Evolutionary conservation across 2,329 filamentous ascomycete genomes (phyloP).

Genomic region (Phyllosticta citribraziliensis): DNA sequence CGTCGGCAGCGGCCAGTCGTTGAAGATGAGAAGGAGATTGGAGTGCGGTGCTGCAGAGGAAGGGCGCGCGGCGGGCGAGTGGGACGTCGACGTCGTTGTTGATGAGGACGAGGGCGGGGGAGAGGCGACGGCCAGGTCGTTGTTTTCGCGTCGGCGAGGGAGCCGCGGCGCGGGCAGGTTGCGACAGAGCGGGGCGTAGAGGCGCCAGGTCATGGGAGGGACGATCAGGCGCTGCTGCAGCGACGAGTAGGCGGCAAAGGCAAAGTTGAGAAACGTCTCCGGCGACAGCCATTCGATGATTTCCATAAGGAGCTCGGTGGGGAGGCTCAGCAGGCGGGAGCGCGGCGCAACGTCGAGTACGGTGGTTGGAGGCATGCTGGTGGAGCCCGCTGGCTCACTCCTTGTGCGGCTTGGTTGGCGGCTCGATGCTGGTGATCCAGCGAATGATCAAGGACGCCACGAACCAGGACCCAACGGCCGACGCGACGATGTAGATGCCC

Average conservation of each 20-base stretch:
- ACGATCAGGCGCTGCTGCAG: slow-evolving; percentile 30
- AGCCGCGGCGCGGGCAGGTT: slow-evolving; percentile 9
- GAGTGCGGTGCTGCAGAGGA: background rate
- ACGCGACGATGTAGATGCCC: slow-evolving; percentile 53
- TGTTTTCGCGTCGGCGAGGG: background rate
- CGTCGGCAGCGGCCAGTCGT: slow-evolving; percentile 17
- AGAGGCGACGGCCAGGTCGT: slow-evolving; percentile 4
- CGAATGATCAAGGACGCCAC: slow-evolving; percentile 36
- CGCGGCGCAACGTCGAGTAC: background rate
- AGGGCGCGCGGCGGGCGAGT: slow-evolving; percentile 19
- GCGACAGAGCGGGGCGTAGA: slow-evolving; percentile 13
- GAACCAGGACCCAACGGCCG: slow-evolving; percentile 47
- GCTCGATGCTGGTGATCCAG: slow-evolving; percentile 19
- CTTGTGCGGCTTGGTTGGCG: slow-evolving; percentile 20
- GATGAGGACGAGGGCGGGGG: background rate
- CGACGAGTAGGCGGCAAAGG: slow-evolving; percentile 37
- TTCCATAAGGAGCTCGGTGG: slow-evolving; percentile 37
- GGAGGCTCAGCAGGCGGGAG: slow-evolving; percentile 21
- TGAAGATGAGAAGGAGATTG: slow-evolving; percentile 4
- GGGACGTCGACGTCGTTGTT: slow-evolving; percentile 8
- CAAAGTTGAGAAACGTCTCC: slow-evolving; percentile 35
- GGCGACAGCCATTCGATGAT: slow-evolving; percentile 33
- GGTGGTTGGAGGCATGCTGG: background rate
- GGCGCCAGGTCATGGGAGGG: slow-evolving; percentile 17
- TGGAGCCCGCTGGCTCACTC: slow-evolving; percentile 17